These are phyloP conservation scores for Rubia balearica DNA, from an alignment of 305 asterid genomes.

Conservation along the genomic window DNA sequence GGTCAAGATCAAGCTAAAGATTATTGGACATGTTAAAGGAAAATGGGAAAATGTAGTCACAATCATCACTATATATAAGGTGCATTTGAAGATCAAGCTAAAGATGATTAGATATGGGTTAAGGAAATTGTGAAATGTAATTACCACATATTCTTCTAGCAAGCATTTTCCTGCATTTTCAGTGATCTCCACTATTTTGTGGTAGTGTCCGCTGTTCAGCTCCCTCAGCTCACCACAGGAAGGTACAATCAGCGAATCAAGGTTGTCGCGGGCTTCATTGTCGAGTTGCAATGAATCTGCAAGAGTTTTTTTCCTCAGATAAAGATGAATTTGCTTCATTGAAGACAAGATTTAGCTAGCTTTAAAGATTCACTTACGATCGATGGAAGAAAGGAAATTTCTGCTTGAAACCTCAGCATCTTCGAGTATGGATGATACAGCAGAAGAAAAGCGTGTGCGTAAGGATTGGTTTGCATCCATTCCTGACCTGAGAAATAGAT, in stretches of 20 bases:
- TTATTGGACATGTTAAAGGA: background rate
- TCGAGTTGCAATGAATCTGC: conserved; percentile 92
- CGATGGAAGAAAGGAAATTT: conserved; percentile 71
- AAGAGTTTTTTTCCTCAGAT: background rate
- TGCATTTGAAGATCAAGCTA: background rate
- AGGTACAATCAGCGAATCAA: conserved; percentile 81
- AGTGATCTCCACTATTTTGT: conserved; percentile 75
- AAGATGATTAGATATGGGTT: background rate
- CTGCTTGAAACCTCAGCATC: conserved; percentile 78
- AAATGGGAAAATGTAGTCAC: background rate
- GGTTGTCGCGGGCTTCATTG: conserved; percentile 74
- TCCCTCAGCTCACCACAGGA: conserved; percentile 80
- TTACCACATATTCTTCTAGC: conserved; percentile 74
- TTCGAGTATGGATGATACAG: conserved; percentile 65
- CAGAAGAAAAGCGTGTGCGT: conserved; percentile 61
- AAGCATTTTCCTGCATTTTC: conserved; percentile 89
- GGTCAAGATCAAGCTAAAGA: background rate
- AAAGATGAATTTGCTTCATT: background rate
- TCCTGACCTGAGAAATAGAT: conserved; percentile 51
- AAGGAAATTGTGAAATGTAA: background rate
- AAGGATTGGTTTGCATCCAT: conserved; percentile 61
- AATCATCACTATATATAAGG: background rate
- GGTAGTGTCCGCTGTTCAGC: conserved; percentile 68
- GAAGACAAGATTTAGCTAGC: conserved; percentile 7
- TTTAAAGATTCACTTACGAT: conserved; percentile 46